phyloP scores from a whole-genome alignment of 805 yeast genomes.

The Lipomyces yamadae region DNA sequence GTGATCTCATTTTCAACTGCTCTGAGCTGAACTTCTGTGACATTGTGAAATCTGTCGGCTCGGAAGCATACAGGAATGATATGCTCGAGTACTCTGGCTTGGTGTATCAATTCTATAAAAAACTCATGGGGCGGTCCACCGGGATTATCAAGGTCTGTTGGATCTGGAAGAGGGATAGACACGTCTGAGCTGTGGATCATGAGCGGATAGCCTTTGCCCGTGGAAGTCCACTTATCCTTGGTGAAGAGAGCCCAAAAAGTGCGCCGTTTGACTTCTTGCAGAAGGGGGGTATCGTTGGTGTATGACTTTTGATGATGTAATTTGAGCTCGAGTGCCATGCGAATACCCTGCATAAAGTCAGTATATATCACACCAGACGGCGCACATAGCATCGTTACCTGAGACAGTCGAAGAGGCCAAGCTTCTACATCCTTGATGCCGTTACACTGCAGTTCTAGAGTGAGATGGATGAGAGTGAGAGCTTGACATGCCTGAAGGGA shows the following conservation, averaged over 20 bases:
- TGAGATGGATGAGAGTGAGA: slow-evolving; percentile 21
- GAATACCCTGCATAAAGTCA: slow-evolving; percentile 9
- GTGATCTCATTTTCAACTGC: slow-evolving; percentile 13
- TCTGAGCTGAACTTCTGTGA: slow-evolving; percentile 16
- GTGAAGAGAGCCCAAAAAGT: slow-evolving; percentile 25
- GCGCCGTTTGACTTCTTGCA: slow-evolving; percentile 26
- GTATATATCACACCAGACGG: not conserved
- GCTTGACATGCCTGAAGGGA: slow-evolving; percentile 26
- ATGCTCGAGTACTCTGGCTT: slow-evolving; percentile 19
- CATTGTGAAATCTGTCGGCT: slow-evolving; percentile 13
- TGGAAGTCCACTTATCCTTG: slow-evolving; percentile 18
- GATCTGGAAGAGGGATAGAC: slow-evolving; percentile 19
- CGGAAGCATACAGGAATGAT: slow-evolving; percentile 22
- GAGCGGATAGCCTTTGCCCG: slow-evolving; percentile 24
- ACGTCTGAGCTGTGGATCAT: slow-evolving; percentile 20
- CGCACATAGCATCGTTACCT: slow-evolving; percentile 10
- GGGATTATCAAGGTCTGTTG: slow-evolving; percentile 19
- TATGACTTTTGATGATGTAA: slow-evolving; percentile 21
- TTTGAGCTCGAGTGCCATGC: slow-evolving; percentile 24
- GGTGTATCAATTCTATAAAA: slow-evolving; percentile 21
- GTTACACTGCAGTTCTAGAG: slow-evolving; percentile 21
- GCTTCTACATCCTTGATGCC: slow-evolving; percentile 19
- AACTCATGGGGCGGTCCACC: slow-evolving; percentile 17
- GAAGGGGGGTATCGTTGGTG: slow-evolving; percentile 15
- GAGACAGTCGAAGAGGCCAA: slow-evolving; percentile 19